Evolutionary conservation across 177 flowering plant genomes (phyloP).

Genomic region (Vitis hybrid): DNA sequence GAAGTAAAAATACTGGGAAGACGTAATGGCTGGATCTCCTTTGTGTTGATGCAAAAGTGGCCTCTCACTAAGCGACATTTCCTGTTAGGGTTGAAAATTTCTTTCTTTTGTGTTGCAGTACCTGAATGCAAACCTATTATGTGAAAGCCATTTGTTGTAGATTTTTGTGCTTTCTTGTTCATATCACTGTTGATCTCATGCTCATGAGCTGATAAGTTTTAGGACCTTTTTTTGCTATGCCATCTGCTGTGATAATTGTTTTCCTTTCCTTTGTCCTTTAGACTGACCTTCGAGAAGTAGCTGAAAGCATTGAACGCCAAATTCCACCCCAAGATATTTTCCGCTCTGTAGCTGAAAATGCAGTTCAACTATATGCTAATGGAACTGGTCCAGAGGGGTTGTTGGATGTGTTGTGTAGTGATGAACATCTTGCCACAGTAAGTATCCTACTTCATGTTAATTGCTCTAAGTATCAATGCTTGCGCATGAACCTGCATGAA

Average conservation of each 20-base stretch:
- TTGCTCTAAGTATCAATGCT: neutral
- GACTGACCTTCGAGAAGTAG: conserved; percentile 47
- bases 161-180: no score
- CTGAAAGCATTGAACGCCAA: conserved; percentile 39
- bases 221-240: neutral
- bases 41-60: no score
- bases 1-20: no score
- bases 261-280: conserved; percentile 15
- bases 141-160: no score
- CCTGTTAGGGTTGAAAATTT: no score
- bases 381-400: conserved; percentile 32
- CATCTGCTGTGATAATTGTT: neutral
- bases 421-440: conserved; percentile 57
- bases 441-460: conserved; percentile 10
- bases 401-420: conserved; percentile 49
- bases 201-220: no score
- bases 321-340: conserved; percentile 59
- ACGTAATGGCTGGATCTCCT: no score
- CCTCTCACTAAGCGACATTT: no score
- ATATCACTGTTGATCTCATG: no score
- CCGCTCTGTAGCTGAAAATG: conserved; percentile 52
- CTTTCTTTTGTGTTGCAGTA: no score
- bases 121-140: no score
- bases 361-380: conserved; percentile 25
- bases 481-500: no score